A percentile compares a stretch with the other conserved stretches of the same genome.
Evolutionary conservation across 208 protist genomes (phyloP).

Genomic region (Trypanosoma conorhini): DNA sequence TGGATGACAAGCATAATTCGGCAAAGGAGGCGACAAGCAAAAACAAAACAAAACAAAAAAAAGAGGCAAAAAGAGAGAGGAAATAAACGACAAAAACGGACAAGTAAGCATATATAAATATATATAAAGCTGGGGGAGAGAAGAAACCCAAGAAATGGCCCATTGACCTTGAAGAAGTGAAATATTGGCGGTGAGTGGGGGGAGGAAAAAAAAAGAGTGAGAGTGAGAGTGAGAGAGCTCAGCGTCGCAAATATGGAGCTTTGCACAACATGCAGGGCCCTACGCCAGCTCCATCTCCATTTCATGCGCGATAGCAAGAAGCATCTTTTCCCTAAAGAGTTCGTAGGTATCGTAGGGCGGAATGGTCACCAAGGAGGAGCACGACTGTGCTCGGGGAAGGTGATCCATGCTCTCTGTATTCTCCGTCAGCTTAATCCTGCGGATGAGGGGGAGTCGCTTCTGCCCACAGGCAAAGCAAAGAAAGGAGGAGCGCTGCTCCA

Average conservation of each 20-base stretch:
- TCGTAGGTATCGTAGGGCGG: conserved; percentile 81
- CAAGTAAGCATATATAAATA: neutral
- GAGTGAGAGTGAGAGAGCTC: too few relatives aligned
- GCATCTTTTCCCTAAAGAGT: conserved; percentile 77
- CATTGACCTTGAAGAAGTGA: neutral
- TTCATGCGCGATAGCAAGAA: conserved; percentile 78
- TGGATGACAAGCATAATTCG: neutral
- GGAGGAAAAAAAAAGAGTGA: neutral
- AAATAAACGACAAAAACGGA: neutral
- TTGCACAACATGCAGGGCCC: neutral
- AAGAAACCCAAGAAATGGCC: neutral
- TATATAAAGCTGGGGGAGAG: neutral
- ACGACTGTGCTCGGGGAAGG: conserved; percentile 89
- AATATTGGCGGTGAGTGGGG: too few relatives aligned
- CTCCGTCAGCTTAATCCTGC: conserved; percentile 70
- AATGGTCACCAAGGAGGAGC: conserved; percentile 82
- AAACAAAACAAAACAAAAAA: conserved; percentile 14
- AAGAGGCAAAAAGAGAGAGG: neutral
- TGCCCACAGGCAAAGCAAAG: conserved; percentile 90
- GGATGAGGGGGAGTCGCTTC: conserved; percentile 76
- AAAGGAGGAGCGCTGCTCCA: conserved; percentile 77
- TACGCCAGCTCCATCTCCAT: conserved; percentile 92
- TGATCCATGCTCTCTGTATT: conserved; percentile 80
- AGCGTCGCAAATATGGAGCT: neutral
- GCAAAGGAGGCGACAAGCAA: neutral